These are phyloP conservation scores for Thelonectria discophora DNA, from an alignment of 2,329 filamentous ascomycete species.

Conservation along the genomic window DNA sequence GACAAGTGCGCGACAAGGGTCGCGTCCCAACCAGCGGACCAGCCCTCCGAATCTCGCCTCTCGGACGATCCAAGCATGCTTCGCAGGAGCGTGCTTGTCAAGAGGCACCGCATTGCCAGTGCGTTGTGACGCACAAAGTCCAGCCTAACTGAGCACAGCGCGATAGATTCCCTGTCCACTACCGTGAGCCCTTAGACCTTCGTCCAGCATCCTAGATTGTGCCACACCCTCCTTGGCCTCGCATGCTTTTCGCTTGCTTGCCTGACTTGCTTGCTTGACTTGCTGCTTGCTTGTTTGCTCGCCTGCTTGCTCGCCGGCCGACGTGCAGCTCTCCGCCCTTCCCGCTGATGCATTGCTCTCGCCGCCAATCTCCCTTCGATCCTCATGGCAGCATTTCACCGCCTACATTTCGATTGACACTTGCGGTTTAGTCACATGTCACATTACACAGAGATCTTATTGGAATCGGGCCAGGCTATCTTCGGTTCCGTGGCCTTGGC, in stretches of 20 bases:
- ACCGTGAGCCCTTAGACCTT: conserved; percentile 15
- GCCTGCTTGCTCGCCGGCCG: not conserved
- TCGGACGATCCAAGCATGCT: conserved; percentile 23
- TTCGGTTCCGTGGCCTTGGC: conserved; percentile 25
- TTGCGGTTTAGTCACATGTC: conserved; percentile 58
- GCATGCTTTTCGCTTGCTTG: conserved; percentile 26
- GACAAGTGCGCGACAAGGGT: conserved; percentile 28
- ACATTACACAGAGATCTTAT: conserved; percentile 58
- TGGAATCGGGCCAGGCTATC: conserved; percentile 42
- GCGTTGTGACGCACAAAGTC: not conserved
- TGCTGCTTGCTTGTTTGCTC: conserved; percentile 3
- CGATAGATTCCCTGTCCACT: conserved; percentile 4
- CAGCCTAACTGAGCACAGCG: not conserved
- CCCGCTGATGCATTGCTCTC: conserved; percentile 18
- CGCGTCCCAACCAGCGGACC: conserved; percentile 3
- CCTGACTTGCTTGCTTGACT: conserved; percentile 15
- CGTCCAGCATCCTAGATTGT: conserved; percentile 24
- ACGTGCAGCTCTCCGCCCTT: conserved; percentile 21
- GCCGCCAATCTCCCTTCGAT: conserved; percentile 2
- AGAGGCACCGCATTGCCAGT: conserved; percentile 1
- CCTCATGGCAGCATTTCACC: conserved; percentile 11
- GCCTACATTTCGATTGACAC: conserved; percentile 33
- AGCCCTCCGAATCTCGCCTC: not conserved
- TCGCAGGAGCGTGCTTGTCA: conserved; percentile 28
- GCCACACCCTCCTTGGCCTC: conserved; percentile 29